Conservation (phyloP, 2,329 filamentous ascomycete species). For the Amauroascus niger region DNA sequence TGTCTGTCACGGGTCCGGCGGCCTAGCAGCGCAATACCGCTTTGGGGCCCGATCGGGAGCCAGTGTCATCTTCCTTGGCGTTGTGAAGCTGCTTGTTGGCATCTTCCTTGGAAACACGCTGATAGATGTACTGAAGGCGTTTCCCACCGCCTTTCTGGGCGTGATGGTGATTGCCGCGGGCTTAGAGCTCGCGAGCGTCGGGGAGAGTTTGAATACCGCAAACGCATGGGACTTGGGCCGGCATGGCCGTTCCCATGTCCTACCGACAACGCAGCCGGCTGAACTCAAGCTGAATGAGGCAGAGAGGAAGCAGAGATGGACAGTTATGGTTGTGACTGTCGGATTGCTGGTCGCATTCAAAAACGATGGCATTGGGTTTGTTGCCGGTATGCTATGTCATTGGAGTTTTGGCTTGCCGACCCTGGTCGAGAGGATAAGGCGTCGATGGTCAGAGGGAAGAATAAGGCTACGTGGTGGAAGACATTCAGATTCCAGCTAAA, state of each 20-base stretch:
- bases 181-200: constrained; percentile 75
- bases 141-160: constrained; percentile 52
- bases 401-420: constrained; percentile 49
- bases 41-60: constrained; percentile 86
- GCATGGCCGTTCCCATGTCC: constrained; percentile 19
- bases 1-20: constrained; percentile 84
- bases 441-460: constrained; percentile 26
- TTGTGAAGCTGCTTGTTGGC: constrained; percentile 65
- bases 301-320: constrained; percentile 68
- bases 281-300: constrained; percentile 46
- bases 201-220: constrained; percentile 69
- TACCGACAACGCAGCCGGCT: neutral
- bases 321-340: constrained; percentile 80
- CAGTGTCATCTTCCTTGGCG: constrained; percentile 68
- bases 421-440: constrained; percentile 21
- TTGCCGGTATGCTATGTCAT: constrained; percentile 71
- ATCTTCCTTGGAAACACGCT: constrained; percentile 64
- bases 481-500: neutral
- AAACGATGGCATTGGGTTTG: constrained; percentile 81
- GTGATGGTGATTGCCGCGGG: constrained; percentile 87
- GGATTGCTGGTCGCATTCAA: constrained; percentile 73
- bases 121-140: constrained; percentile 58
- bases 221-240: constrained; percentile 51
- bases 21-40: constrained; percentile 78
- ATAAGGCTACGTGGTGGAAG: constrained; percentile 17